Evolutionary conservation across 495 filamentous ascomycete species (phyloP), one percentile per base, ranked within the genome.

Genomic region (Podospora sp.): DNA sequence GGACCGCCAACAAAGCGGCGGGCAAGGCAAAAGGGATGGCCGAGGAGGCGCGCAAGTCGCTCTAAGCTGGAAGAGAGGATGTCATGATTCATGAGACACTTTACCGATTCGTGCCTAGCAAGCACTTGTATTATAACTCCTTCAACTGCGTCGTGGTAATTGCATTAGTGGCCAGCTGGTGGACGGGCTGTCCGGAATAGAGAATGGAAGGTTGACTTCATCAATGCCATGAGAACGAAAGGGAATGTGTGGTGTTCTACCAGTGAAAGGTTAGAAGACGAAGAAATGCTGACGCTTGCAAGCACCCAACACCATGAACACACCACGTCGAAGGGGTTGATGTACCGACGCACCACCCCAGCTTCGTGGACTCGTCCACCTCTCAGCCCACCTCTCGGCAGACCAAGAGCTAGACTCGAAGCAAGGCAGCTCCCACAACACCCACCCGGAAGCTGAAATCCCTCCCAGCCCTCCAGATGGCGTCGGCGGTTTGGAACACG

Each of bases 321-420:
- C 26, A 29, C 14, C 27, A 21, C 14, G 6, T 33, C 8, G 29
- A 49, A 33, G 1, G 7, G 24, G 26, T 12, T 36, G 62, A 72
- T 76, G 72, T 76, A 69, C 71, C 72, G 69, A 61, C 72, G 62
- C 71, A 66, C 60, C 57, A 72, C 67, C 72, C 65, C 69, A 65
- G 5, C 52, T 25, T 53, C 56, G 68, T 66, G 11, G 62, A 52
- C 12, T 22, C 36, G 20, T 21, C 36, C 55, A 14, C n/a, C 60
- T 29, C 6, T 57, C 57, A 21, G 61, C 60, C n/a, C 27, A 55
- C 67, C 61, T 33, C 20, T 25, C 20, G 25, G 16, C 25, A 36
- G 65, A 62, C 56, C 60, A 63, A 66, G 35, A 40, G 62, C 14
- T 35, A 33, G 60, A 56, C 24, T 60, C 63, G 53, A 55, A 49